A percentile compares a stretch with the other conserved stretches of the same genome.
Evolutionary conservation across 768 basidiomycete genomes (phyloP).

Genomic region (Amanita jacksonii): DNA sequence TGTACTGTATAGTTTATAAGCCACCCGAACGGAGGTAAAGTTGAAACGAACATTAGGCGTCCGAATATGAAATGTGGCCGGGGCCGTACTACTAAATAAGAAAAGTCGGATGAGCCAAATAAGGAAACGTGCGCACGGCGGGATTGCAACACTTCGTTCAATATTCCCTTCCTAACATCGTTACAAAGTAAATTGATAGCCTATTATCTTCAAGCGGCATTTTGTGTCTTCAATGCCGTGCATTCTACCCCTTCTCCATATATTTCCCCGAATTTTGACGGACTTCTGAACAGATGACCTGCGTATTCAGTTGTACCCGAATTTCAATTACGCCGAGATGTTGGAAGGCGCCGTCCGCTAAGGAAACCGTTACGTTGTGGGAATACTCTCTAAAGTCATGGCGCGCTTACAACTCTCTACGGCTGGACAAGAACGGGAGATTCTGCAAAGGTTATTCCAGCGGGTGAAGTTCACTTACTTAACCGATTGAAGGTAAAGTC

Average conservation of each 20-base stretch:
- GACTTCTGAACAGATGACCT: constrained; percentile 25
- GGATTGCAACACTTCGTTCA: too few species aligned
- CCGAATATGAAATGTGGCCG: too few species aligned
- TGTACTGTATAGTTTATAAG: too few species aligned
- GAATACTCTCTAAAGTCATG: neutral
- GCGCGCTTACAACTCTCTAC: neutral
- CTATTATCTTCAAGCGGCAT: constrained; percentile 35
- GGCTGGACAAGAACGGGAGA: constrained; percentile 69
- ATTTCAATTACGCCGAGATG: constrained; percentile 54
- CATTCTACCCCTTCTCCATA: neutral
- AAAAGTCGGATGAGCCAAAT: too few species aligned
- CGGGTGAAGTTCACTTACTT: constrained; percentile 51
- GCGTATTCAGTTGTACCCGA: constrained; percentile 55
- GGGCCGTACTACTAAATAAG: too few species aligned
- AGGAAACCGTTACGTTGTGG: constrained; percentile 43
- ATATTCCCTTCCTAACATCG: neutral
- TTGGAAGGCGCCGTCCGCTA: constrained; percentile 51
- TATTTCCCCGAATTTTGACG: neutral
- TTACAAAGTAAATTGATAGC: neutral
- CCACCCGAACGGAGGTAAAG: too few species aligned
- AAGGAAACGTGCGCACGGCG: too few species aligned
- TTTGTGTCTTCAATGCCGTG: constrained; percentile 47
- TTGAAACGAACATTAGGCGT: too few species aligned
- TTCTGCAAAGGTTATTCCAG: constrained; percentile 41
- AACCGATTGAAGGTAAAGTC: constrained; percentile 50